These are phyloP conservation scores for Pisolithus tinctorius DNA, from an alignment of 768 basidiomycete species.

Conservation along the genomic window DNA sequence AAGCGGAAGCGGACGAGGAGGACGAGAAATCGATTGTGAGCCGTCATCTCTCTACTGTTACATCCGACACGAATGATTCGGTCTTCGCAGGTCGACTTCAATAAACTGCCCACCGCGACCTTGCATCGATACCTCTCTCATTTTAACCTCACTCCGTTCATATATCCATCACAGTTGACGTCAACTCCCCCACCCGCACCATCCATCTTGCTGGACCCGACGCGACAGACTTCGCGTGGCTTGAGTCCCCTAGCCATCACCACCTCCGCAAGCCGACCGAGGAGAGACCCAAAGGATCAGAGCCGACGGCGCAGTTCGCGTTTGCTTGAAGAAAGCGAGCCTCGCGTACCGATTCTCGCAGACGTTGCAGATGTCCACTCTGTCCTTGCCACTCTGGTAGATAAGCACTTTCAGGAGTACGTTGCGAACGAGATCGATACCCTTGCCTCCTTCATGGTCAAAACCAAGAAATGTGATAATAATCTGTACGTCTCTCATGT, in stretches of 20 bases:
- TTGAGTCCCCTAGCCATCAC: constrained; percentile 39
- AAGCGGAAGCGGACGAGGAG: constrained; percentile 28
- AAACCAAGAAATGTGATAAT: constrained; percentile 44
- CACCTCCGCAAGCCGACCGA: constrained; percentile 67
- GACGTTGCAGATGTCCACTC: constrained; percentile 64
- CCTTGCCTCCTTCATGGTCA: constrained; percentile 78
- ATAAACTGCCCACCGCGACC: constrained; percentile 54
- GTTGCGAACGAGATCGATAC: constrained; percentile 68
- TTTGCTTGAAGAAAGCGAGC: constrained; percentile 54
- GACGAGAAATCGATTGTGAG: constrained; percentile 26
- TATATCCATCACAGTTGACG: constrained; percentile 65
- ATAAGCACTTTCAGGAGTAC: constrained; percentile 65
- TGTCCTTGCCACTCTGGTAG: constrained; percentile 61
- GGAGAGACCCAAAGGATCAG: constrained; percentile 58
- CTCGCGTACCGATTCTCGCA: constrained; percentile 58
- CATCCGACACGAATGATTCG: neutral
- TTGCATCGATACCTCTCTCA: constrained; percentile 69
- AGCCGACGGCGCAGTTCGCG: constrained; percentile 66
- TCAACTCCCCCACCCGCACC: constrained; percentile 69
- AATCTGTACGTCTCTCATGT: constrained; percentile 11
- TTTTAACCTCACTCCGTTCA: constrained; percentile 62
- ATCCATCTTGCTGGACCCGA: constrained; percentile 45
- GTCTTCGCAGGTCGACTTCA: constrained; percentile 61
- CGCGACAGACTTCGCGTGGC: constrained; percentile 39
- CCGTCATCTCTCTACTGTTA: neutral